These are phyloP conservation scores for Rhizopogon vinicolor DNA, from an alignment of 768 basidiomycete species.

Conservation along the genomic window DNA sequence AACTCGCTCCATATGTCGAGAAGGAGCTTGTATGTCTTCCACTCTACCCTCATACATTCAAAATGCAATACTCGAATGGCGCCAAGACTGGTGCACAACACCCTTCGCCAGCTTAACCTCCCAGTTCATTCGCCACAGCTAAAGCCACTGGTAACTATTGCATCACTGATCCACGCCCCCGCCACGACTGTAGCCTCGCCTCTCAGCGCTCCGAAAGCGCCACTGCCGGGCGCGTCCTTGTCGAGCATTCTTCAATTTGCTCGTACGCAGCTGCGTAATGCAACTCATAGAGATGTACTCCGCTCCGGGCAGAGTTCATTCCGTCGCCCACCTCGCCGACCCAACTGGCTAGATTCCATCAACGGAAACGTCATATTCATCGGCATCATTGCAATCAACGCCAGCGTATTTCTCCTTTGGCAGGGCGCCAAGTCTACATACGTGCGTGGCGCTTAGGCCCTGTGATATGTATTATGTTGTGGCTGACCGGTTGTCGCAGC, in stretches of 20 bases:
- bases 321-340: slow-evolving; percentile 11
- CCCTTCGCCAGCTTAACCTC: not conserved
- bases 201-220: not conserved
- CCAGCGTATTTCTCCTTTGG: slow-evolving; percentile 59
- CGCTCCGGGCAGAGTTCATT: slow-evolving; percentile 12
- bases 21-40: not conserved
- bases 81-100: not conserved
- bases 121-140: not conserved
- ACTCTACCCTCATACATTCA: not conserved
- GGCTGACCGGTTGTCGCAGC: slow-evolving; percentile 16
- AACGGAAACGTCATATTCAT: slow-evolving; percentile 53
- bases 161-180: not conserved
- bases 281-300: slow-evolving; percentile 17
- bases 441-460: slow-evolving; percentile 22
- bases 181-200: not conserved
- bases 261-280: slow-evolving; percentile 10
- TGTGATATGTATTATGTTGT: not conserved
- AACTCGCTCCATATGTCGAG: slow-evolving; percentile 7
- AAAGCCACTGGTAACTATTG: not conserved
- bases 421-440: slow-evolving; percentile 30
- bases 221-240: slow-evolving; percentile 1
- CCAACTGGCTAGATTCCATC: slow-evolving; percentile 42
- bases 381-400: slow-evolving; percentile 62
- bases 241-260: slow-evolving; percentile 12
- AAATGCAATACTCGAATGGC: slow-evolving; percentile 2